phyloP scores from a whole-genome alignment of 371 early-diverging fungal species.

The Blastocladiella emersonii region DNA sequence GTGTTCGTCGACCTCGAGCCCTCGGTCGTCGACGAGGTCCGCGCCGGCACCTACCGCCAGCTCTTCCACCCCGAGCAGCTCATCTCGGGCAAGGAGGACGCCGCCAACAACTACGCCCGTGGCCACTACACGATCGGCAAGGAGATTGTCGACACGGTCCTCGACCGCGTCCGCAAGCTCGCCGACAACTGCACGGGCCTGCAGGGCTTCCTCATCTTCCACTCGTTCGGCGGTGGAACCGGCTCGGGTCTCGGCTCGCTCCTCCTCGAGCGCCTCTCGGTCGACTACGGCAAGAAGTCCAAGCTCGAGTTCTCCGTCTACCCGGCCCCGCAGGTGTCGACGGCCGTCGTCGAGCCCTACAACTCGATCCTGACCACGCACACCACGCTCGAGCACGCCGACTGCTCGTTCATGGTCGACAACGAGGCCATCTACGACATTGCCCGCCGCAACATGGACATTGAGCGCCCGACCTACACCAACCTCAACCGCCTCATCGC shows the following conservation, averaged over 20 bases:
- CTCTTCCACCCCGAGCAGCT: slow-evolving; percentile 98
- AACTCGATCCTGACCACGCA: slow-evolving; percentile 98
- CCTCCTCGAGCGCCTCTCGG: slow-evolving; percentile 90
- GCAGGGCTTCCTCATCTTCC: slow-evolving; percentile 94
- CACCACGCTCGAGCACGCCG: slow-evolving; percentile 95
- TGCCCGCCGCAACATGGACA: slow-evolving; percentile 95
- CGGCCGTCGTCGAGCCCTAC: slow-evolving; percentile 97
- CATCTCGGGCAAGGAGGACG: slow-evolving; percentile 98
- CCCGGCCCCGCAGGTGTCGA: slow-evolving; percentile 97
- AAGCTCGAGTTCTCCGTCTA: slow-evolving; percentile 98
- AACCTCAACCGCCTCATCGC: slow-evolving; percentile 98
- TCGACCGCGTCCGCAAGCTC: slow-evolving; percentile 94
- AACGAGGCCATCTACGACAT: slow-evolving; percentile 99
- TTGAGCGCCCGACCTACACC: slow-evolving; percentile 92
- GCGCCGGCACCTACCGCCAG: slow-evolving; percentile 88
- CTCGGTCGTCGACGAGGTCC: slow-evolving; percentile 94
- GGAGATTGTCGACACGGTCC: slow-evolving; percentile 90
- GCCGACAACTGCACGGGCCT: slow-evolving; percentile 96
- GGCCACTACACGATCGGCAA: slow-evolving; percentile 99
- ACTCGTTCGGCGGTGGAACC: slow-evolving; percentile 98
- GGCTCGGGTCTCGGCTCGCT: slow-evolving; percentile 98
- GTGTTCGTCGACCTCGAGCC: slow-evolving; percentile 97
- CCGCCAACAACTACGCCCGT: slow-evolving; percentile 99
- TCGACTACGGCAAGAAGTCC: slow-evolving; percentile 97
- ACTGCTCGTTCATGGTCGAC: slow-evolving; percentile 99